Evolutionary conservation across 805 yeast species (phyloP).

Genomic region (Lipomyces sp.): DNA sequence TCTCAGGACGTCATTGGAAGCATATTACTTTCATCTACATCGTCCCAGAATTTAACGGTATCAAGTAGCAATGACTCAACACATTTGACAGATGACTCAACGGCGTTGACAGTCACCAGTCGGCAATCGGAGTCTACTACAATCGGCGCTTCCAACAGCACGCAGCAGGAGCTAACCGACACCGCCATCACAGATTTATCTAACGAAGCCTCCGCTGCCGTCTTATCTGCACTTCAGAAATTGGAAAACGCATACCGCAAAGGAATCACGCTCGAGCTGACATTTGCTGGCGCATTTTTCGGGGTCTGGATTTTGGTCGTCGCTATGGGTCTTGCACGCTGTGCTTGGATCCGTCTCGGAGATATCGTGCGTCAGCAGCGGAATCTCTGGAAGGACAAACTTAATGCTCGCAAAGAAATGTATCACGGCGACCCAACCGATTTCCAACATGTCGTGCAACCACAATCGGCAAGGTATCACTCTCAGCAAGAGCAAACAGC

Average conservation of each 20-base stretch:
- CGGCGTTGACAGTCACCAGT: too few species aligned
- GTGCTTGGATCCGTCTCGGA: background rate
- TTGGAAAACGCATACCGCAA: constrained; percentile 11
- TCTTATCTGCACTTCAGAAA: constrained; percentile 10
- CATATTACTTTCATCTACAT: background rate
- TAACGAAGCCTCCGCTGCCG: constrained; percentile 4
- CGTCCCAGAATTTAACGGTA: background rate
- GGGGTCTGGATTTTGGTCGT: constrained; percentile 16
- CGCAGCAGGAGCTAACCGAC: background rate
- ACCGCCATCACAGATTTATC: constrained; percentile 5
- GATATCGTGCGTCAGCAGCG: background rate
- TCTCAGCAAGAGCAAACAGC: too few species aligned
- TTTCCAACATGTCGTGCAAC: constrained; percentile 5
- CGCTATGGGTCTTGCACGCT: constrained; percentile 1
- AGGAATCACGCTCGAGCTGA: constrained; percentile 13
- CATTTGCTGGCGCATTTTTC: constrained; percentile 16
- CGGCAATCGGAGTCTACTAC: too few species aligned
- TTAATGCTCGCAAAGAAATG: background rate
- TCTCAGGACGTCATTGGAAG: constrained; percentile 32
- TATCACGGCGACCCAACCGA: constrained; percentile 1
- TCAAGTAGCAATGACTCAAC: background rate
- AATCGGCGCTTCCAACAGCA: background rate
- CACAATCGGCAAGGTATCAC: too few species aligned
- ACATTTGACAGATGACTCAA: background rate
- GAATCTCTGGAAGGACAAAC: background rate